A percentile compares a stretch with the other conserved stretches of the same genome.
Conservation (phyloP, 176 grass and related monocot species). For the Rhynchospora breviuscula region DNA sequence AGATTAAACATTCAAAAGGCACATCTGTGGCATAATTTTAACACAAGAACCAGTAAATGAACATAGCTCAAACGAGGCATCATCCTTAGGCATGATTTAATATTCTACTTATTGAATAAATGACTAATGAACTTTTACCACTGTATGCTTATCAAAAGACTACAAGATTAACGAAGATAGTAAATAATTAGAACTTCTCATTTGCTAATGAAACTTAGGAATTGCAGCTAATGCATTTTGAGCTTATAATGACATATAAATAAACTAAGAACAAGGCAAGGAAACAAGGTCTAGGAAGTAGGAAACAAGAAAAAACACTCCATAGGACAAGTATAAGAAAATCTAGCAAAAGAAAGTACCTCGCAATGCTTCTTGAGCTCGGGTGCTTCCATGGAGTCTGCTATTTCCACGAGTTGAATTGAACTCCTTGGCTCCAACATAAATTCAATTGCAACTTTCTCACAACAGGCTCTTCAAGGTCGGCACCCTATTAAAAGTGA, state of each 20-base stretch:
- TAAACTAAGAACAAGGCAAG: conserved; percentile 3
- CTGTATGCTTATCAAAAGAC: no score
- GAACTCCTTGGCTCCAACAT: conserved; percentile 83
- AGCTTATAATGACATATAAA: neutral
- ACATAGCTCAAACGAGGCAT: no score
- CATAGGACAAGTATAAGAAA: neutral
- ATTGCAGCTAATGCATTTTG: no score
- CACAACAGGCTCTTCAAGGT: conserved; percentile 88
- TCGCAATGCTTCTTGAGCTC: conserved; percentile 85
- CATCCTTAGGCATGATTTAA: no score
- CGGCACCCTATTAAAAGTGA: conserved; percentile 35
- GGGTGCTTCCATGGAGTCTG: conserved; percentile 83
- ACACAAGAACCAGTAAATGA: no score
- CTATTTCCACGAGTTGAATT: conserved; percentile 91
- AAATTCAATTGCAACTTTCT: conserved; percentile 79
- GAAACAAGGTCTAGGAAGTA: conserved; percentile 1
- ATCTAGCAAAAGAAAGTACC: conserved; percentile 37
- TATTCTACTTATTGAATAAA: no score
- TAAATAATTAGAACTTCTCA: no score
- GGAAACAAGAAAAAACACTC: neutral
- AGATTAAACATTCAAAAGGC: no score
- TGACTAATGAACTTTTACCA: no score
- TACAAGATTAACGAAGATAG: no score
- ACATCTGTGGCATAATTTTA: no score
- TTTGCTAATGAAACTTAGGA: no score